These are phyloP conservation scores for Puccinellia tenuiflora DNA, from an alignment of 176 grass and related monocot species.

Conservation along the genomic window DNA sequence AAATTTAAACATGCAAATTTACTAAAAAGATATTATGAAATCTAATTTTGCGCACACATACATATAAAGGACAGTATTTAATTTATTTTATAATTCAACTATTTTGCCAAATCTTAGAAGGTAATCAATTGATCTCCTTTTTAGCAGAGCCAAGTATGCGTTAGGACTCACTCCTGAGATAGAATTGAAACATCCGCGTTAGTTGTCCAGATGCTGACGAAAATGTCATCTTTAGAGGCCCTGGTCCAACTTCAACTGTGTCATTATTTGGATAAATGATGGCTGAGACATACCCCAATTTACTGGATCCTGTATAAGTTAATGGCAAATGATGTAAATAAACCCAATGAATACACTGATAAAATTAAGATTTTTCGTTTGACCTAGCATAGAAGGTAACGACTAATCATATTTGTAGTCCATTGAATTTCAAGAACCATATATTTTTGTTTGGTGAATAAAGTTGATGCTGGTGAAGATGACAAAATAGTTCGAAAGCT, in stretches of 20 bases:
- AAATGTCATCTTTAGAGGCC: constrained; percentile 77
- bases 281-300: constrained; percentile 16
- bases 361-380: background rate
- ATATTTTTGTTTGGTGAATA: background rate
- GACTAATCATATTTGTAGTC: background rate
- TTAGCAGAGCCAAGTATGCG: background rate
- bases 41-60: too few species aligned
- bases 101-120: too few species aligned
- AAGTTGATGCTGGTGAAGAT: background rate
- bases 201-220: constrained; percentile 72
- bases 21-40: too few species aligned
- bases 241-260: constrained; percentile 74
- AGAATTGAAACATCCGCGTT: constrained; percentile 55
- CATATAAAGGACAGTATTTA: too few species aligned
- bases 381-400: background rate
- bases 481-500: background rate
- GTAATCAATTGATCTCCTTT: background rate
- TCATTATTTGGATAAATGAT: constrained; percentile 39
- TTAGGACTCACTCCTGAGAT: constrained; percentile 57
- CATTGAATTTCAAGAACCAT: background rate
- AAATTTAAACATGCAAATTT: too few species aligned
- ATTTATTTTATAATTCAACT: too few species aligned
- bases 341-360: background rate
- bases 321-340: background rate
- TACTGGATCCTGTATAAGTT: constrained; percentile 24